Evolutionary conservation across 805 yeast genomes (phyloP), one percentile per base, ranked within the genome.

Genomic region (Ogataea angusta): DNA sequence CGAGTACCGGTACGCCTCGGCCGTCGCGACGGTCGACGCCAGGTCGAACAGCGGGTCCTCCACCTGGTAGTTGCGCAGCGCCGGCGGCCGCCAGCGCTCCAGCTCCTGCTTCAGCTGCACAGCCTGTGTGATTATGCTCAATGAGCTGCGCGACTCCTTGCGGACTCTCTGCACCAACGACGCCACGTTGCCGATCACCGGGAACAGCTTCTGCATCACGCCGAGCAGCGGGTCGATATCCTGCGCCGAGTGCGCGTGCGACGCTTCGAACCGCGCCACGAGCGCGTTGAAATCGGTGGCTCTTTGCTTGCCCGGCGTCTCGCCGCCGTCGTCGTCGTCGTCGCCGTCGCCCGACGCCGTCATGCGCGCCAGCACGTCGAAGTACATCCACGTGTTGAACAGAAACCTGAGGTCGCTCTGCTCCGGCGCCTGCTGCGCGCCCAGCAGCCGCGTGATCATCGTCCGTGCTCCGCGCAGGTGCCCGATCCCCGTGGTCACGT

Each of bases 391-490:
- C n/a, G 76, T 70, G 51, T 81, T 78, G 61, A 76, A 76, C 29
- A 79, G 60, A 41, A 75, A 75, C 46, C 69, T 77, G 17, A 40
- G 25, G 32, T 40, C 38, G 12, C 38, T 15, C 13, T 24, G 13
- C 7, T 24, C 6, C 27, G n/a, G 27, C 27, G 27, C 27, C 27
- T 24, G 33, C 30, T 52, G 30, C 36, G 51, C 58, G 39, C 51
- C 52, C 28, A 69, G 55, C 10, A 76, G 73, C 43, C 70, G 70
- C 43, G 73, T 65, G 43, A 79, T 78, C 73, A 81, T 75, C 10
- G 78, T 70, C 44, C 73, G 70, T 4, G 86, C 86, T 22, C 87
- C 86, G 52, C 74, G 76, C 43, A 81, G 64, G 60, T 81, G 88
- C 2, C 83, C 80, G 39, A 81, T 76, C 10, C 87, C 86, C 17